Evolutionary conservation across 2,329 filamentous ascomycete genomes (phyloP).

Genomic region (Bipolaris victoriae): DNA sequence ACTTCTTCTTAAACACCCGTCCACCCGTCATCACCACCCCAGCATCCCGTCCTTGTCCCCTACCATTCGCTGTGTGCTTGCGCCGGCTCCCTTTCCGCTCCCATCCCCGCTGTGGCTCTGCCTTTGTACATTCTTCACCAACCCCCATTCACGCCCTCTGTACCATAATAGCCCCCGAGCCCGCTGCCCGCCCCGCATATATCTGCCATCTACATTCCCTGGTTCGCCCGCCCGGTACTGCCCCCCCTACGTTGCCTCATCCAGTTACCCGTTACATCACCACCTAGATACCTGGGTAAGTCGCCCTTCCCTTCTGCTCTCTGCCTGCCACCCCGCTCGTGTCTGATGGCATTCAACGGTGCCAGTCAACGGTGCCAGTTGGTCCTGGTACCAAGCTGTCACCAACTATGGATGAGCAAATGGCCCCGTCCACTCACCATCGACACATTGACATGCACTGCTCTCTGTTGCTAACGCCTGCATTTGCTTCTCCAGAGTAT

Average conservation of each 20-base stretch:
- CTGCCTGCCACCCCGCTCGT: conserved; percentile 9
- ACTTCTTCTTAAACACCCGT: conserved; percentile 39
- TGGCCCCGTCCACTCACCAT: conserved; percentile 10
- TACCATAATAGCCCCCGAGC: conserved; percentile 16
- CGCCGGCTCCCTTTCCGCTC: conserved; percentile 26
- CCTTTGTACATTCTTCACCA: conserved; percentile 26
- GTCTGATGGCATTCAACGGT: conserved; percentile 9
- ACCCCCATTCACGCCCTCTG: conserved; percentile 12
- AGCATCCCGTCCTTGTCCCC: conserved; percentile 13
- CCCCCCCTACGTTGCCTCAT: conserved; percentile 9
- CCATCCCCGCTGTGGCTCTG: conserved; percentile 21
- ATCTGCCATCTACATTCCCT: conserved; percentile 13
- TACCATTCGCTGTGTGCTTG: conserved; percentile 43
- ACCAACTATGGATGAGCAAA: conserved; percentile 15
- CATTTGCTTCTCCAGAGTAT: conserved; percentile 15
- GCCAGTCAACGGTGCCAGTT: conserved; percentile 15
- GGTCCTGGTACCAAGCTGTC: conserved; percentile 18
- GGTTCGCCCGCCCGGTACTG: conserved; percentile 16
- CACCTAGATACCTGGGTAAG: conserved; percentile 19
- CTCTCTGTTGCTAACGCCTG: conserved; percentile 7
- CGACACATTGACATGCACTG: conserved; percentile 7
- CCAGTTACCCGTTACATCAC: conserved; percentile 17
- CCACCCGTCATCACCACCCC: conserved; percentile 31
- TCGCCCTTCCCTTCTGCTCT: not conserved
- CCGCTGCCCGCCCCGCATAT: conserved; percentile 13